Base-by-base conservation (phyloP, 2,329 filamentous ascomycete species). In the Xylariaceae sp. region DNA sequence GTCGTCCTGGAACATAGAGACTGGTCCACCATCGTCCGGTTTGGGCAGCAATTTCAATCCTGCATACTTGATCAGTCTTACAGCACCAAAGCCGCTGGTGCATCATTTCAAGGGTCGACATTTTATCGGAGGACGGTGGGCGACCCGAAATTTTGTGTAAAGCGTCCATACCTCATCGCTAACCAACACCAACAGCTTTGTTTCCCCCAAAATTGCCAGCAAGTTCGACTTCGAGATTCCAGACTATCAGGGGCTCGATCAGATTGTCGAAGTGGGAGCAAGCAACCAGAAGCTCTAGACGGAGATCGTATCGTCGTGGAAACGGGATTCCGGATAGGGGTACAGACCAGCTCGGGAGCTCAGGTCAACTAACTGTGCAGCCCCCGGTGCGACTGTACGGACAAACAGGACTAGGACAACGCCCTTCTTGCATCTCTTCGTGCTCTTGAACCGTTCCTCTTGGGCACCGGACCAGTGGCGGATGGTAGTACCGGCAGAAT, bases 1-100 rank as follows among this genome's bases (percentile, higher is more conserved):
- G 1, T 95, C 88, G 23, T 93, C 88, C 2, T 98, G 93, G 93
- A 83, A 93, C 65, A 94, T 98, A 45, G 88, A 95, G 61, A 73
- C 75, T 10, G 93, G 93, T 0, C 92, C 92, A 7, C 90, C 91
- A 10, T 70, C 74, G 42, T 79, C 82, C 1, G 92, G 89, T 0
- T 76, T 88, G 0, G 92, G 90, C 1, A 85, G 84, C 58, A 81
- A 75, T 4, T 97, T 95, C 61, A 83, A 87, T 70, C 93, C 93
- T 54, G 73, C 77, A 25, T 83, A 84, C 17, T 72, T 98, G 47
- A 83, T 98, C 55, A 95, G 88, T 63, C 72, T 98, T 61, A 95
- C 92, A 38, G 93, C 93, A 8, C 90, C 93, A 3, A 98, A 98
- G 69, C 92, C 92, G 6, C 72, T 95, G 49, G 86, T 89, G 6